These are phyloP conservation scores for Penicillium rolfsii DNA, from an alignment of 2,329 filamentous ascomycete genomes.

Conservation along the genomic window DNA sequence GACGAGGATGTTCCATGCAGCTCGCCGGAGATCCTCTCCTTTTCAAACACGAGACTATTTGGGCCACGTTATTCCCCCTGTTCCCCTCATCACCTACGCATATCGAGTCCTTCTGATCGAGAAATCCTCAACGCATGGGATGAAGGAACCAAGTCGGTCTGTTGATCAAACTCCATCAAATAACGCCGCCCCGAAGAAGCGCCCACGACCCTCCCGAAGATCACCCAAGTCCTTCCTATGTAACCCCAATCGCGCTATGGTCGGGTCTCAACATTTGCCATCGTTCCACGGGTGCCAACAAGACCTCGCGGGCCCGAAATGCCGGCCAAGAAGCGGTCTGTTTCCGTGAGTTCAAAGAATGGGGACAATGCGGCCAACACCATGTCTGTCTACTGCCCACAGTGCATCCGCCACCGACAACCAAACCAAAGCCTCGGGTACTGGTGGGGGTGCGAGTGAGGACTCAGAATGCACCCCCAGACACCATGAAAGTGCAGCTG, in stretches of 20 bases:
- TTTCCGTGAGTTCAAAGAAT: not conserved
- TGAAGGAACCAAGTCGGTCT: not conserved
- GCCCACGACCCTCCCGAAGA: not conserved
- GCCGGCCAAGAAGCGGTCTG: conserved; percentile 9
- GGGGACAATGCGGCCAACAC: not conserved
- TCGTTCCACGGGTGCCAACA: not conserved
- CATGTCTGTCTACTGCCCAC: not conserved
- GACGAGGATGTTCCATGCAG: conserved; percentile 3
- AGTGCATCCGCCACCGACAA: conserved; percentile 5
- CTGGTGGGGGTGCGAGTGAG: conserved; percentile 2
- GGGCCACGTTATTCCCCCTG: not conserved
- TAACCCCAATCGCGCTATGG: not conserved
- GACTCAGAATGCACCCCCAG: not conserved
- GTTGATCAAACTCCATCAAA: not conserved
- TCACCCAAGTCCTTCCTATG: too few species aligned
- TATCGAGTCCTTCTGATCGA: not conserved
- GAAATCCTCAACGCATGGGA: not conserved
- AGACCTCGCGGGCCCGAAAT: not conserved
- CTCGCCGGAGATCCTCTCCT: conserved; percentile 1
- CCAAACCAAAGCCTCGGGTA: conserved; percentile 2
- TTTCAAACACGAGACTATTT: not conserved
- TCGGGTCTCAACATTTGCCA: not conserved
- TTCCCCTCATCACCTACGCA: not conserved
- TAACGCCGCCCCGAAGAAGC: not conserved
- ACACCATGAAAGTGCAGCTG: not conserved